A percentile compares a stretch with the other conserved stretches of the same genome.
These are phyloP conservation scores for Cyclanthera cordifolia DNA, from an alignment of 306 rosid species.

Conservation along the genomic window DNA sequence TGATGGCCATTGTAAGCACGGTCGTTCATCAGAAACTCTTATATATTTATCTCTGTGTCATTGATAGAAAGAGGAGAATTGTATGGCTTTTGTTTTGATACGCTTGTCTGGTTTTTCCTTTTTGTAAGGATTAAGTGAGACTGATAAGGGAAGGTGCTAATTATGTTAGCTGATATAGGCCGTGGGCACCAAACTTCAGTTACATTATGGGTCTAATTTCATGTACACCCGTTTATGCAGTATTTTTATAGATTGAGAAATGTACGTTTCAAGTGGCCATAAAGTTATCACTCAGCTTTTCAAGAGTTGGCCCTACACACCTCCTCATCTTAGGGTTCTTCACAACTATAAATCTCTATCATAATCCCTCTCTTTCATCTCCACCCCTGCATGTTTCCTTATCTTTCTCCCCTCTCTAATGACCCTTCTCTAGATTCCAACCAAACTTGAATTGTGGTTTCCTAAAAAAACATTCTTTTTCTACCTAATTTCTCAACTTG, in stretches of 20 bases:
- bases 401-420: neutral
- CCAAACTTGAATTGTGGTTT: neutral
- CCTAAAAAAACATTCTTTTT: constrained; percentile 6
- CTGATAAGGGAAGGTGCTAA: neutral
- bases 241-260: constrained; percentile 8
- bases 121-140: neutral
- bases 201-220: neutral
- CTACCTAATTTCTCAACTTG: neutral
- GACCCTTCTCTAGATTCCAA: constrained; percentile 6
- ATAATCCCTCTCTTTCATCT: constrained; percentile 25
- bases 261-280: constrained; percentile 3
- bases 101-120: neutral
- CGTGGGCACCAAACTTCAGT: constrained; percentile 3
- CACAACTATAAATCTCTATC: constrained; percentile 49
- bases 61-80: neutral
- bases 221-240: neutral
- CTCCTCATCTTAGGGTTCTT: neutral
- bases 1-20: neutral
- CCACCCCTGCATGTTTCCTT: constrained; percentile 16
- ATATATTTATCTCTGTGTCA: neutral
- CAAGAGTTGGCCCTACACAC: neutral
- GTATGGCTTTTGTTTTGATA: neutral
- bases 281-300: constrained; percentile 11
- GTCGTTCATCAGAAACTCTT: neutral
- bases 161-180: neutral